Conservation (phyloP, 306 rosid species). For the Oemleria cerasiformis region DNA sequence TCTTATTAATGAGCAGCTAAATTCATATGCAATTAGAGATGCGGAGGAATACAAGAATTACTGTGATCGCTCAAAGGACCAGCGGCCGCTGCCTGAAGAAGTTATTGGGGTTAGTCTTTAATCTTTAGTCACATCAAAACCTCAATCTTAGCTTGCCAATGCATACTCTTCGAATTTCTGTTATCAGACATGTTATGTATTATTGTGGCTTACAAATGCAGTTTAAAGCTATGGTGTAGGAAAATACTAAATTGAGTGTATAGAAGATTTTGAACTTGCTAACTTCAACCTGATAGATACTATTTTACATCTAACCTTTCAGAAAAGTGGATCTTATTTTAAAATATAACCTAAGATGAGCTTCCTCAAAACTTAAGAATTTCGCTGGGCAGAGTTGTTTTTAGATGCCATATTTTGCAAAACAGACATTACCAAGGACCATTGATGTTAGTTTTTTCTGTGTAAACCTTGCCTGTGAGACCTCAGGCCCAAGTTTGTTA, state of each 20-base stretch:
- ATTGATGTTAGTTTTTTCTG: background rate
- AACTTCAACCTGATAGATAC: background rate
- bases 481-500: background rate
- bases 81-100: constrained; percentile 93
- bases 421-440: background rate
- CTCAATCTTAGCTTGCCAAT: constrained; percentile 21
- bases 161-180: background rate
- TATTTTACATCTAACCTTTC: background rate
- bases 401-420: background rate
- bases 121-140: background rate
- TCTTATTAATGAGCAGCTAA: constrained; percentile 50
- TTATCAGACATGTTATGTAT: background rate
- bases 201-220: constrained; percentile 12
- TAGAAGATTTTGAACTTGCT: background rate
- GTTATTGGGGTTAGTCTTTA: constrained; percentile 72
- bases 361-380: background rate
- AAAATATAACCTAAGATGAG: background rate
- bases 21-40: constrained; percentile 88
- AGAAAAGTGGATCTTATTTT: background rate
- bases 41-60: constrained; percentile 93
- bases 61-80: constrained; percentile 94
- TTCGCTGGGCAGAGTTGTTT: background rate
- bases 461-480: constrained; percentile 4
- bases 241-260: background rate
- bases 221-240: background rate